Evolutionary conservation across 2,329 filamentous ascomycete genomes (phyloP).

Genomic region (Thielaviopsis euricoi): DNA sequence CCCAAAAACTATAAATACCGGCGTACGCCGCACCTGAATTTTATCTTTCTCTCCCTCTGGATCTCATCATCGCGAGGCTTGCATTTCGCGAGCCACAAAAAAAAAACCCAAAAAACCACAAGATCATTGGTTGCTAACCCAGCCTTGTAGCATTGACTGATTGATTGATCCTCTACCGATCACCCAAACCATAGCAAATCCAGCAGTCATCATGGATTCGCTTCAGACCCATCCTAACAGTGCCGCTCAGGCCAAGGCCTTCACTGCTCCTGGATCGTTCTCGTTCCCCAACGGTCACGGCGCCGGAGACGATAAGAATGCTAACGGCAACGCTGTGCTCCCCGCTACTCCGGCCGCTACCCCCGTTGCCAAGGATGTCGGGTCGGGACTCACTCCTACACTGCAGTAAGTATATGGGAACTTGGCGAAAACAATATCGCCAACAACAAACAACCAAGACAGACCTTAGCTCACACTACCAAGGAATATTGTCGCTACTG

Average conservation of each 20-base stretch:
- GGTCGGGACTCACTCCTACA: constrained; percentile 75
- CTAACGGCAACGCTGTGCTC: constrained; percentile 63
- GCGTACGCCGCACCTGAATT: background rate
- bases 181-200: constrained; percentile 9
- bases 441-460: constrained; percentile 20
- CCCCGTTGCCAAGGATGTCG: constrained; percentile 64
- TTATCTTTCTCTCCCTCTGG: background rate
- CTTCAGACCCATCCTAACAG: constrained; percentile 84
- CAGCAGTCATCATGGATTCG: constrained; percentile 53
- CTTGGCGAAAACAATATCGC: constrained; percentile 19
- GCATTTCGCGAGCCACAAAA: background rate
- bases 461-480: constrained; percentile 28
- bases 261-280: constrained; percentile 80
- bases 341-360: constrained; percentile 85
- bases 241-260: constrained; percentile 85
- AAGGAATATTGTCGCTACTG: constrained; percentile 98
- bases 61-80: background rate
- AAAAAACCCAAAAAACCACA: background rate
- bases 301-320: constrained; percentile 48
- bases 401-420: constrained; percentile 73
- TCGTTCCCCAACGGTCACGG: constrained; percentile 76
- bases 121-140: background rate
- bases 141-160: background rate
- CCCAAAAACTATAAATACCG: background rate
- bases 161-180: constrained; percentile 6